Evolutionary conservation across 2,329 filamentous ascomycete genomes (phyloP).

Genomic region (Hypomyces perniciosus): DNA sequence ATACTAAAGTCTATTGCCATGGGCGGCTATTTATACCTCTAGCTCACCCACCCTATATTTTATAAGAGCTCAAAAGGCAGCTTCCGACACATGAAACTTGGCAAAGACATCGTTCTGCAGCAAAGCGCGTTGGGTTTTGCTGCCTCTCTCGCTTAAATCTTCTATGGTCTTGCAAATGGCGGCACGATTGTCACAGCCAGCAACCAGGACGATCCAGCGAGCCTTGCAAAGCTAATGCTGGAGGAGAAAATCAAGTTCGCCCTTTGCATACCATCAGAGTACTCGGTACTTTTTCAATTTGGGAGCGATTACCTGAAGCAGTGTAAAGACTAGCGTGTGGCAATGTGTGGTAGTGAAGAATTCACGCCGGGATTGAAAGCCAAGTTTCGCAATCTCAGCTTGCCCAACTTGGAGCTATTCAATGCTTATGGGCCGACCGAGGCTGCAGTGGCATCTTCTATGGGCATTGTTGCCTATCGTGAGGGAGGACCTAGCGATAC

Average conservation of each 20-base stretch:
- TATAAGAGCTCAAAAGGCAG: too few species aligned
- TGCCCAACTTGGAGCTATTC: not conserved
- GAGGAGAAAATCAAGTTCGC: not conserved
- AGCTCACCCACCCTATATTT: too few species aligned
- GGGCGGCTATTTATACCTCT: too few species aligned
- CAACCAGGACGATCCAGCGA: not conserved
- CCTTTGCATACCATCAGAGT: not conserved
- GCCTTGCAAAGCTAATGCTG: not conserved
- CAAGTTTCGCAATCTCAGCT: not conserved
- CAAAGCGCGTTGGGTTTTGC: slow-evolving; percentile 5
- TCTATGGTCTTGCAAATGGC: not conserved
- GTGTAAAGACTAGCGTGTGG: not conserved
- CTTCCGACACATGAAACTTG: too few species aligned
- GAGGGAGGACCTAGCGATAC: not conserved
- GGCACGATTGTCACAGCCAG: not conserved
- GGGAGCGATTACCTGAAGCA: not conserved
- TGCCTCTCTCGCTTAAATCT: not conserved
- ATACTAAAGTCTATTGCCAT: too few species aligned
- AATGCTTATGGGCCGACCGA: slow-evolving; percentile 1
- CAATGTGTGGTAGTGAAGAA: not conserved
- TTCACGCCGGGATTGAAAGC: not conserved
- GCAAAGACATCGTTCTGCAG: slow-evolving; percentile 33
- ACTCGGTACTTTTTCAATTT: not conserved
- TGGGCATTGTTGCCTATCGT: not conserved
- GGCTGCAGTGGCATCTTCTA: not conserved